These are phyloP conservation scores for Cyclotella baltica DNA, from an alignment of 108 stramenopile genomes.

Conservation along the genomic window DNA sequence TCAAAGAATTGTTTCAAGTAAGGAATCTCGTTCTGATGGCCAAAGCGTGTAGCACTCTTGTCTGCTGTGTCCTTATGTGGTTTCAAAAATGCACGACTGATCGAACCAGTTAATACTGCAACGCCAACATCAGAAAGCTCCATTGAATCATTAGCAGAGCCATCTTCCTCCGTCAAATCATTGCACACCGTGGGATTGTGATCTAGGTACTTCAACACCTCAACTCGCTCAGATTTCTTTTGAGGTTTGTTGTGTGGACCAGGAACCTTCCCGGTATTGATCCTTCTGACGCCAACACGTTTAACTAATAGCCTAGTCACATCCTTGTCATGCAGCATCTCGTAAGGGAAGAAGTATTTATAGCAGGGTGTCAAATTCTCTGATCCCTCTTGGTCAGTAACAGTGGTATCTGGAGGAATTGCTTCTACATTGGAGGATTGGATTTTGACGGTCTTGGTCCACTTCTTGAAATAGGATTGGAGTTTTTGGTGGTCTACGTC, in stretches of 20 bases:
- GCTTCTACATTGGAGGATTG: not conserved
- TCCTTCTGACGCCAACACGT: slow-evolving; percentile 5
- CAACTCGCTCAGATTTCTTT: slow-evolving; percentile 7
- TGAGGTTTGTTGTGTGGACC: slow-evolving; percentile 9
- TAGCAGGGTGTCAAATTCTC: not conserved
- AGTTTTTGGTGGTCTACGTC: not conserved
- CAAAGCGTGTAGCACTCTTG: no score
- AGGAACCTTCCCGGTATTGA: slow-evolving; percentile 1
- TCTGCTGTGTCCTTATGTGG: no score
- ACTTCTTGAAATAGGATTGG: slow-evolving; percentile 3
- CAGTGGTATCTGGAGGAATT: not conserved
- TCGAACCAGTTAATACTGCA: no score
- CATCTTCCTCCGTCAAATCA: not conserved
- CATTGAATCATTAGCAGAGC: not conserved
- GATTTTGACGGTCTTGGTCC: slow-evolving; percentile 17
- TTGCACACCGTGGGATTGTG: not conserved
- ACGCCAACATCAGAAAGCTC: no score
- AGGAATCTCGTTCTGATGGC: no score
- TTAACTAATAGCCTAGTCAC: not conserved
- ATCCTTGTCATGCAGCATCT: slow-evolving; percentile 25
- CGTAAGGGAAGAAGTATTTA: slow-evolving; percentile 22
- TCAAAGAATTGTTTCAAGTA: no score
- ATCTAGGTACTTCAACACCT: not conserved
- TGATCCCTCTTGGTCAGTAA: no score
- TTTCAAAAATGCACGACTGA: no score